A percentile compares a stretch with the other conserved stretches of the same genome.
These are phyloP conservation scores for Sporothrix brasiliensis DNA, from an alignment of 2,329 filamentous ascomycete genomes.

Conservation along the genomic window DNA sequence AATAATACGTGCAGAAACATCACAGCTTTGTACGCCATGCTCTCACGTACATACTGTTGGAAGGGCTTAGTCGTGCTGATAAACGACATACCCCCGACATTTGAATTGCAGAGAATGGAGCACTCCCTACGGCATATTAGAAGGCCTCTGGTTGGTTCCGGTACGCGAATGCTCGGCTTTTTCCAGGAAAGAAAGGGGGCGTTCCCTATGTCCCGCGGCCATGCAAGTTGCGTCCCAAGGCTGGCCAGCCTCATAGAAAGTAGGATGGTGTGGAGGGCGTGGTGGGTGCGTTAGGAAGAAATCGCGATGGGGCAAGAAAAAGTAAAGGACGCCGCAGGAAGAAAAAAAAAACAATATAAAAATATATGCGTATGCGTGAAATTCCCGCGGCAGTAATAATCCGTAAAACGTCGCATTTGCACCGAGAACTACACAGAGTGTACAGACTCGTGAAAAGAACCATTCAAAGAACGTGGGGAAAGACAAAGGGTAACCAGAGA, in stretches of 20 bases:
- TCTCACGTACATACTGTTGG: too few relatives aligned
- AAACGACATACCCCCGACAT: constrained; percentile 6
- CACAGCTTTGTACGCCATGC: background rate
- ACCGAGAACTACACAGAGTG: background rate
- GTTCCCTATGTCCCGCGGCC: background rate
- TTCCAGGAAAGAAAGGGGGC: background rate
- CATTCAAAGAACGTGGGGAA: background rate
- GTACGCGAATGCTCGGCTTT: constrained; percentile 9
- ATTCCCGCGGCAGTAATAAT: constrained; percentile 12
- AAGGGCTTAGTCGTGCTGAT: constrained; percentile 9
- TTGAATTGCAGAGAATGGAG: background rate
- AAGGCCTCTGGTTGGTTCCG: background rate
- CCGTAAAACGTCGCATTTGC: background rate
- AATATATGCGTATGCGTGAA: too few relatives aligned
- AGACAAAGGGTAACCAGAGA: too few relatives aligned
- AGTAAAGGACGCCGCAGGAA: background rate
- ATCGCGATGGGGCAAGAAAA: constrained; percentile 1
- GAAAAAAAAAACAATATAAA: background rate
- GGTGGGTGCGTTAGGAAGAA: background rate
- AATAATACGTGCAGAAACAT: background rate
- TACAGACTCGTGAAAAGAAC: background rate
- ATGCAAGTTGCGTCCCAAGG: constrained; percentile 20
- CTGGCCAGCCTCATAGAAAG: constrained; percentile 29
- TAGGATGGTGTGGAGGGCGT: background rate
- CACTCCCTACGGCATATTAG: background rate